Percentiles rank a stretch among this genome's conserved stretches.
phyloP scores from a whole-genome alignment of 148 eudicot genomes.

The Persicaria tinctoria region DNA sequence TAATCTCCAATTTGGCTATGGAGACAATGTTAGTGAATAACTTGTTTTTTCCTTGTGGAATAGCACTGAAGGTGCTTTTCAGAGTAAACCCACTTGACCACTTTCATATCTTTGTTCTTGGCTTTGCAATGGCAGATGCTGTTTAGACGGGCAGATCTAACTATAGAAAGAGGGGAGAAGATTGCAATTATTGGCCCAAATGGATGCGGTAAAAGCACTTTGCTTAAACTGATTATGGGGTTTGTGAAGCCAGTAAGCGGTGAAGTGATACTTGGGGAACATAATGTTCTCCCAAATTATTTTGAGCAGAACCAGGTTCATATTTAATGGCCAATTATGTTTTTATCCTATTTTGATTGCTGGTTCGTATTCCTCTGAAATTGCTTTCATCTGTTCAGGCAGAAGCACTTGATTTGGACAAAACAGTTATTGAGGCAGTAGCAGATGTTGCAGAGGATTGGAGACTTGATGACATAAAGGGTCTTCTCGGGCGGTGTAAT shows the following conservation, averaged over 20 bases:
- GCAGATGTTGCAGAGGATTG: conserved; percentile 96
- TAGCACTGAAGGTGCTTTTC: background rate
- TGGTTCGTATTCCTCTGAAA: background rate
- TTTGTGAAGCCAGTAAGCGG: conserved; percentile 61
- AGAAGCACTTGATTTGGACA: conserved; percentile 85
- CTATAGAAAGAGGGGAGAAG: conserved; percentile 88
- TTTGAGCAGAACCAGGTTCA: conserved; percentile 97
- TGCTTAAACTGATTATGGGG: conserved; percentile 83
- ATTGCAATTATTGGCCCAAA: conserved; percentile 93
- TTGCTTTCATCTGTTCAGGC: conserved; percentile 42
- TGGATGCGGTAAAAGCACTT: conserved; percentile 95
- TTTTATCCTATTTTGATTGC: background rate
- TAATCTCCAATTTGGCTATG: conserved; percentile 64
- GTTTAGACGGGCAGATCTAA: conserved; percentile 60
- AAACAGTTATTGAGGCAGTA: conserved; percentile 83
- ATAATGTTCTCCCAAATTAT: conserved; percentile 88
- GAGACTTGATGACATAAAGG: conserved; percentile 88
- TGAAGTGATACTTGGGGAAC: conserved; percentile 81
- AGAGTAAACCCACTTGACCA: background rate
- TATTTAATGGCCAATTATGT: background rate
- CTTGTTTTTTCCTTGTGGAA: background rate
- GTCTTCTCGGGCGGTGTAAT: conserved; percentile 60
- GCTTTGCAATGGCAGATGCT: conserved; percentile 46
- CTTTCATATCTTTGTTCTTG: conserved; percentile 10
- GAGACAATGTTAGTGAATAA: conserved; percentile 46